Evolutionary conservation across 1,284 basidiomycete genomes (phyloP).

Genomic region (Moniliophthora roreri): DNA sequence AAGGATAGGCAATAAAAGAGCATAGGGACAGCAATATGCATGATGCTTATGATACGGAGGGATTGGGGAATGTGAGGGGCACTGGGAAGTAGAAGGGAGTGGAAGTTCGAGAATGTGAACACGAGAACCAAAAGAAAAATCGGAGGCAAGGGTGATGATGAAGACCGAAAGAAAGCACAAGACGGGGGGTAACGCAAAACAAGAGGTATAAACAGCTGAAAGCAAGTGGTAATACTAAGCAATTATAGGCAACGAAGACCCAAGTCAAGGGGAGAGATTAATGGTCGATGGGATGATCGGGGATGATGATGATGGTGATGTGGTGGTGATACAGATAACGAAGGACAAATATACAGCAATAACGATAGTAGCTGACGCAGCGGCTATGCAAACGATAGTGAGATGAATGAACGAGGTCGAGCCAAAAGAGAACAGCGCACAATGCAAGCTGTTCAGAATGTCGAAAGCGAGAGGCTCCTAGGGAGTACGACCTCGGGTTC

Average conservation of each 20-base stretch:
- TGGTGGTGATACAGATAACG: conserved; percentile 20
- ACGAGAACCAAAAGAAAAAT: conserved; percentile 2
- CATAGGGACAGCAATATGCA: not conserved
- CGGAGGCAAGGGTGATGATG: not conserved
- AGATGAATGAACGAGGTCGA: not conserved
- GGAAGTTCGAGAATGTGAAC: not conserved
- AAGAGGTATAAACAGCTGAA: conserved; percentile 16
- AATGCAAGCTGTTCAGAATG: conserved; percentile 40
- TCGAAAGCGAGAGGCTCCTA: conserved; percentile 42
- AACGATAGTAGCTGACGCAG: conserved; percentile 28
- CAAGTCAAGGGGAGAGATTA: conserved; percentile 6
- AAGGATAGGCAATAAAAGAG: not conserved
- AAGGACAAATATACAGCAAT: conserved; percentile 38
- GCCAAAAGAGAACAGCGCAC: not conserved
- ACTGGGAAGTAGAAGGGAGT: not conserved
- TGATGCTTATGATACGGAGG: not conserved
- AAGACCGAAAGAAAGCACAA: not conserved
- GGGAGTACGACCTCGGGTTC: conserved; percentile 35
- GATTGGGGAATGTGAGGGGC: not conserved
- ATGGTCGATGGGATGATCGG: conserved; percentile 8
- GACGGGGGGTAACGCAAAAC: conserved; percentile 21
- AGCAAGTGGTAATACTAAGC: conserved; percentile 5
- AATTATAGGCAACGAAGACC: conserved; percentile 6
- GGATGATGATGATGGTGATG: conserved; percentile 11
- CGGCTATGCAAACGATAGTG: not conserved